These are phyloP conservation scores for Diacronema lutheri DNA, from an alignment of 78 protist species.

Conservation along the genomic window DNA sequence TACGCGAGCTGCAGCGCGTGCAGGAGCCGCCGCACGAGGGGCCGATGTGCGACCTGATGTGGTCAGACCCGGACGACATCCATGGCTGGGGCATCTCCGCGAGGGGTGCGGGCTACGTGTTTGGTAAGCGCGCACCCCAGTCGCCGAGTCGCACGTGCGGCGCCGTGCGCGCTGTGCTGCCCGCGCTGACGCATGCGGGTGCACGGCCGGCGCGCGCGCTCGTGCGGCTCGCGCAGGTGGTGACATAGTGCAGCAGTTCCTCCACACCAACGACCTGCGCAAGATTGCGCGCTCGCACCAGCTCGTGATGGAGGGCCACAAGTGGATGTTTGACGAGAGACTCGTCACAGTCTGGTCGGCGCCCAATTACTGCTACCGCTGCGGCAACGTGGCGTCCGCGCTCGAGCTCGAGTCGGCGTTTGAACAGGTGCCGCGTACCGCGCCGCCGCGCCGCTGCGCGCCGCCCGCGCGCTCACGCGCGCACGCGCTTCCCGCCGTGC, in stretches of 20 bases:
- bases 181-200: too few relatives aligned
- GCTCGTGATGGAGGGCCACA: conserved; percentile 65
- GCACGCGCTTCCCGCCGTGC: too few relatives aligned
- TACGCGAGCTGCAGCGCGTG: conserved; percentile 34
- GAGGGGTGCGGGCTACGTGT: not conserved
- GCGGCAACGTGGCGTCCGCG: conserved; percentile 95
- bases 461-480: too few relatives aligned
- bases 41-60: conserved; percentile 70
- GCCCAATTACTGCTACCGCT: conserved; percentile 78
- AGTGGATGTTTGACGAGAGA: not conserved
- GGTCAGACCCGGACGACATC: conserved; percentile 71
- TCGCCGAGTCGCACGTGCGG: not conserved
- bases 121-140: not conserved
- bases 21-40: conserved; percentile 78
- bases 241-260: conserved; percentile 52
- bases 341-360: conserved; percentile 61
- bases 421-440: too few relatives aligned
- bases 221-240: conserved; percentile 12
- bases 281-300: conserved; percentile 69
- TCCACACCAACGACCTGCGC: conserved; percentile 40
- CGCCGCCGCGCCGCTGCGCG: too few relatives aligned
- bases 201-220: not conserved
- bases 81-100: not conserved
- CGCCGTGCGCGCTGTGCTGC: not conserved
- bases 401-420: conserved; percentile 85